Conservation (phyloP, 169 alveolate genomes). For the Gregarina niphandrodes region DNA sequence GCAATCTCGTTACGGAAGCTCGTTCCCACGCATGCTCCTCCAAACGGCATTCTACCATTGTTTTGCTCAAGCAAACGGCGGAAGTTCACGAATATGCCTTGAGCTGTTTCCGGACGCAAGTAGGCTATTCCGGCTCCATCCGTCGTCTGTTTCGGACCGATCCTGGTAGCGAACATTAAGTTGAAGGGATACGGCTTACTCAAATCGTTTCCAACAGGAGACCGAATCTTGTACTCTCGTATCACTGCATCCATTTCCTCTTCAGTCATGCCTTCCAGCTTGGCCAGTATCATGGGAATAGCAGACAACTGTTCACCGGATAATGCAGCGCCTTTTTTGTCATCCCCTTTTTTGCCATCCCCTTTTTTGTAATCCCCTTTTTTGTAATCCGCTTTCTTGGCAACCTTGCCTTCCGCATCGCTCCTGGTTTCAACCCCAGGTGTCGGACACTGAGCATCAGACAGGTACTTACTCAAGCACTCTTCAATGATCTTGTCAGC, state of each 20-base stretch:
- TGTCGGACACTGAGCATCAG: background rate
- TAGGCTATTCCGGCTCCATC: slow-evolving; percentile 30
- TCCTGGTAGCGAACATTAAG: slow-evolving; percentile 74
- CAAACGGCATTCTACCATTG: slow-evolving; percentile 85
- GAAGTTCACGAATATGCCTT: slow-evolving; percentile 88
- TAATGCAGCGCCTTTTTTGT: slow-evolving; percentile 33
- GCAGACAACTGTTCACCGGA: too few relatives aligned
- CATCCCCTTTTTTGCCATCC: slow-evolving; percentile 22
- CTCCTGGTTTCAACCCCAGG: slow-evolving; percentile 7
- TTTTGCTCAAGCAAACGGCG: slow-evolving; percentile 61
- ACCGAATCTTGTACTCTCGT: slow-evolving; percentile 40
- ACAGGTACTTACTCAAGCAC: slow-evolving; percentile 12
- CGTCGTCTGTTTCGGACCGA: slow-evolving; percentile 66
- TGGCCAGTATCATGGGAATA: too few relatives aligned
- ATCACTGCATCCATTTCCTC: slow-evolving; percentile 52
- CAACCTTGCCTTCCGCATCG: slow-evolving; percentile 46
- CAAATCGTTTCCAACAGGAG: slow-evolving; percentile 71
- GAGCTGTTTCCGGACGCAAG: slow-evolving; percentile 96
- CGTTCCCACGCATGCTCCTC: slow-evolving; percentile 81
- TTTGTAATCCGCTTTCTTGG: slow-evolving; percentile 43
- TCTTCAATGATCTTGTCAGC: slow-evolving; percentile 53
- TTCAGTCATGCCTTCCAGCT: slow-evolving; percentile 46
- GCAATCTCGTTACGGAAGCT: slow-evolving; percentile 93
- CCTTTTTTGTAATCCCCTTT: slow-evolving; percentile 35
- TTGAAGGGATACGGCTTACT: slow-evolving; percentile 76